Evolutionary conservation across 202 grass and related monocot genomes (phyloP), one percentile per base, ranked within the genome.

Genomic region (Hordeum pubiflorum): DNA sequence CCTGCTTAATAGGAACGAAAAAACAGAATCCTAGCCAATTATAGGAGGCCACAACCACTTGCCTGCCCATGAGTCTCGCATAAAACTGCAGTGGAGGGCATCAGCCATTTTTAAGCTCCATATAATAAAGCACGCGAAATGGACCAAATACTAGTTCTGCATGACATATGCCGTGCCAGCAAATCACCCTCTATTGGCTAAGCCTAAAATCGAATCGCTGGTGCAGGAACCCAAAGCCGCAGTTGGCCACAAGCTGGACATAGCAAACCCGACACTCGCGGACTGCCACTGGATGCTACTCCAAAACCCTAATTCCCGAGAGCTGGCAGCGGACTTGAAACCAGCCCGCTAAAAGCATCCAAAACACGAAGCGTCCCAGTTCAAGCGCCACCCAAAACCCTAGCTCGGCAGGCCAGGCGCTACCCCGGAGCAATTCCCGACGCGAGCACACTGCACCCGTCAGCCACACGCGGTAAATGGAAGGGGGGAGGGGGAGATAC

Each of bases 221-320:
- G 20, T 31, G 61, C 21, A 58, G 9, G 7, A 58, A 31, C 31
- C 20, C 50, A 67, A 79, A 79, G 48, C n/a, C 7, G 41, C 33
- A 44, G 69, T 55, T 70, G 59, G 10, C 9, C 10, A 12, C 7
- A 43, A 43, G 21, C 38, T 7, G 26, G 22, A 72, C 65, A 67
- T 2, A 68, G 64, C 27, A 13, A 59, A 6, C 18, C 11, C 64
- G 3, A 40, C 58, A 73, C 46, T 39, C 4, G 32, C 20, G 11
- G 21, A 63, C 26, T 60, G 12, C 3, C 43, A 44, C 73, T 12
- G 9, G 50, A n/a, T n/a, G 58, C 65, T 21, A 46, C 46, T 21
- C 18, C 1, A 64, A 91, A 91, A 89, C 72, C 84, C 88, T 83
- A 91, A 88, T 84, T 65, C 59, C 31, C 15, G 20, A 59, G 38